A percentile compares a stretch with the other conserved stretches of the same genome.
Conservation (phyloP, 371 early-diverging fungal species). For the Mortierella sp. region DNA sequence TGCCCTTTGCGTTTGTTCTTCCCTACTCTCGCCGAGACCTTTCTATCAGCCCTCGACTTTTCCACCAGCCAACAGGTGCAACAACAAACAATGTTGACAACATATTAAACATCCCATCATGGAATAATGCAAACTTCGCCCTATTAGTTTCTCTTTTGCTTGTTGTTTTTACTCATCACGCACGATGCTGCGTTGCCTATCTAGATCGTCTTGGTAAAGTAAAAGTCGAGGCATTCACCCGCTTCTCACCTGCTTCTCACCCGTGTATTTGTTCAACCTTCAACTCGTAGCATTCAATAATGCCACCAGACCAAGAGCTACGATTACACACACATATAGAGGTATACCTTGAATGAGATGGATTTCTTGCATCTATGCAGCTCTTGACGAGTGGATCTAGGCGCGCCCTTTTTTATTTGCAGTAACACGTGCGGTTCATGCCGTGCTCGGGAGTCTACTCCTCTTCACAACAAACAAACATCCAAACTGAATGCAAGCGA, state of each 20-base stretch:
- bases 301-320: not conserved
- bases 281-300: not conserved
- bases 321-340: too few relatives aligned
- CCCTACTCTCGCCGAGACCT: not conserved
- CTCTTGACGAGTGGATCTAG: not conserved
- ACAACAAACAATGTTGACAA: conserved; percentile 2
- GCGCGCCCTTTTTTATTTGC: not conserved
- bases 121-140: not conserved
- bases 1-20: not conserved
- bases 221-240: not conserved
- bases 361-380: too few relatives aligned
- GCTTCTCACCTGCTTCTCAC: not conserved
- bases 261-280: not conserved
- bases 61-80: not conserved
- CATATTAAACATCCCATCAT: not conserved
- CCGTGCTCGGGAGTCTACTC: not conserved
- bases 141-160: not conserved
- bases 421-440: not conserved
- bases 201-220: not conserved
- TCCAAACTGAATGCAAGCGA: not conserved
- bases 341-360: too few relatives aligned
- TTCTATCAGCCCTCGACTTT: not conserved
- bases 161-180: not conserved
- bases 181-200: not conserved
- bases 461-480: not conserved